These are phyloP conservation scores for Plasmodium chabaudi DNA, from an alignment of 169 alveolate species.

Conservation along the genomic window DNA sequence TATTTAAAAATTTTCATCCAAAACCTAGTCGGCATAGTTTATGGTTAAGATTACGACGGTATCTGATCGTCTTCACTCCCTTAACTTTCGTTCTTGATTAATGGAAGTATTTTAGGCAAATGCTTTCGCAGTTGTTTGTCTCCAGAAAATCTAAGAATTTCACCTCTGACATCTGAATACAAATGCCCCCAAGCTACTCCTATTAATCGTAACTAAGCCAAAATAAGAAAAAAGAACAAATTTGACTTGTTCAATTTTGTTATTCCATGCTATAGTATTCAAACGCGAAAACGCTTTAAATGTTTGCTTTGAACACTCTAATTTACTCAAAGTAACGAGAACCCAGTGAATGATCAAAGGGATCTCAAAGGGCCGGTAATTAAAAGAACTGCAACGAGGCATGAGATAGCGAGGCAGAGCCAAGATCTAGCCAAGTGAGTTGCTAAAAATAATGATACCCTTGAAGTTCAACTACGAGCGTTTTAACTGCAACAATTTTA, in stretches of 20 bases:
- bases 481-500: slow-evolving; percentile 93
- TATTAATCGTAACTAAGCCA: slow-evolving; percentile 89
- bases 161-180: slow-evolving; percentile 94
- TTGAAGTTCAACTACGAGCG: slow-evolving; percentile 90
- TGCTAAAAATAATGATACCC: slow-evolving; percentile 15
- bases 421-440: background rate
- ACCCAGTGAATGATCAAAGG: background rate
- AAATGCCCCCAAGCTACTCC: slow-evolving; percentile 94
- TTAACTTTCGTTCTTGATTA: slow-evolving; percentile 94
- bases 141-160: slow-evolving; percentile 92
- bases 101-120: slow-evolving; percentile 92
- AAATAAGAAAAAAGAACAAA: slow-evolving; percentile 55
- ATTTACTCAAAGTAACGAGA: slow-evolving; percentile 87
- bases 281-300: slow-evolving; percentile 72
- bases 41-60: slow-evolving; percentile 94
- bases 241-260: slow-evolving; percentile 81
- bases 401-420: too few relatives aligned
- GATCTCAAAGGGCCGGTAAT: background rate
- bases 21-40: slow-evolving; percentile 92
- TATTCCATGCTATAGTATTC: slow-evolving; percentile 88
- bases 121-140: slow-evolving; percentile 95
- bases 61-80: slow-evolving; percentile 95
- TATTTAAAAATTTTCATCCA: slow-evolving; percentile 64
- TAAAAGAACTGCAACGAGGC: too few relatives aligned
- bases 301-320: slow-evolving; percentile 95